phyloP scores from a whole-genome alignment of 2,329 filamentous ascomycete genomes.

The Huntiella moniliformis region DNA sequence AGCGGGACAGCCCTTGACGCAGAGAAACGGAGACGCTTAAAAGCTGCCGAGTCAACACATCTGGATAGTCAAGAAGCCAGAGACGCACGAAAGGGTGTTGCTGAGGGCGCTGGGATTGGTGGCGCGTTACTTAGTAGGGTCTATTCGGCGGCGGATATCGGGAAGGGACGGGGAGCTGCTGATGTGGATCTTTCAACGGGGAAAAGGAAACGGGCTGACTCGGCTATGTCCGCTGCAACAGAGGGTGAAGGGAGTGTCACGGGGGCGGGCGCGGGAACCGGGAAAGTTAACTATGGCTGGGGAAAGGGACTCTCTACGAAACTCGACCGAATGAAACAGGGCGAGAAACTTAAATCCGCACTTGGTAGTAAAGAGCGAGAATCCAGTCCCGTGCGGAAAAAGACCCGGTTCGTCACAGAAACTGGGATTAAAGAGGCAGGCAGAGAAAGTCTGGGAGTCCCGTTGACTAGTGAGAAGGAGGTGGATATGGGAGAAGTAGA shows the following conservation, averaged over 20 bases:
- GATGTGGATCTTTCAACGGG: conserved; percentile 38
- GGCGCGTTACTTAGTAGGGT: conserved; percentile 3
- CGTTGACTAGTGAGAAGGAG: background rate
- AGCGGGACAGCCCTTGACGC: background rate
- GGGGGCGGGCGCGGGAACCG: conserved; percentile 15
- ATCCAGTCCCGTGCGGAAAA: conserved; percentile 40
- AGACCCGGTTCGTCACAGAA: conserved; percentile 62
- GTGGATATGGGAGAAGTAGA: conserved; percentile 7
- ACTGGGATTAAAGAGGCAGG: conserved; percentile 63
- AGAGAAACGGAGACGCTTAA: background rate
- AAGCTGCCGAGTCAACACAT: conserved; percentile 11
- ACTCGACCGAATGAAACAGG: conserved; percentile 41
- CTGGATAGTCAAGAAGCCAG: background rate
- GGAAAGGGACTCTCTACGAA: conserved; percentile 35
- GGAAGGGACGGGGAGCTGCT: conserved; percentile 21
- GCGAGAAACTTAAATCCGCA: conserved; percentile 26
- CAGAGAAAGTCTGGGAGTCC: conserved; percentile 44
- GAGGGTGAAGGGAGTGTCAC: conserved; percentile 12
- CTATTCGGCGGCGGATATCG: conserved; percentile 21
- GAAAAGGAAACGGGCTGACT: conserved; percentile 41
- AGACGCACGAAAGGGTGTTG: background rate
- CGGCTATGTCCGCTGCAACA: conserved; percentile 22
- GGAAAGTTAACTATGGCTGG: conserved; percentile 29
- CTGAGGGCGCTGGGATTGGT: conserved; percentile 13
- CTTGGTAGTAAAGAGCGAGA: conserved; percentile 15